Base-by-base conservation (phyloP, 257 asterid genomes). In the Salvia splendens region DNA sequence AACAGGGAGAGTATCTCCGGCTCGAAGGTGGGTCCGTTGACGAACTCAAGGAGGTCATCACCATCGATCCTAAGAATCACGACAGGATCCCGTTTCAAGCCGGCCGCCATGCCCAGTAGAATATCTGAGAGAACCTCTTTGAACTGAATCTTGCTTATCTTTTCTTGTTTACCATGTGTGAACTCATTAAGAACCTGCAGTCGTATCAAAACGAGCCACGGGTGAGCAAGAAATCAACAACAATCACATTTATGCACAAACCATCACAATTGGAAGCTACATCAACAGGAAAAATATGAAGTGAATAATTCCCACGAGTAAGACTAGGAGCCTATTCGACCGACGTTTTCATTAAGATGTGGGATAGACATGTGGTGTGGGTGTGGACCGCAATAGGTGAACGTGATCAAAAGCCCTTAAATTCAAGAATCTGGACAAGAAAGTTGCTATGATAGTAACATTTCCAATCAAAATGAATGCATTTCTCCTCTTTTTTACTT, bases 41-140 rank as follows among this genome's bases (percentile, higher is more conserved):
- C 70, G 68, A 82, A 89, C 79, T 89, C 98, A 43, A 75, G 75
- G 43, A 92, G 97, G 60, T 92, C 98, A 54, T 83, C 89, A 0
- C 95, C 99, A 57, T 90, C 99, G 9, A 93, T 87, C 47, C 97
- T 96, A 59, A 93, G 96, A 73, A 93, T 91, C 54, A 93, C 89
- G 32, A 93, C 86, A 8, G 99, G 95, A 46, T 90, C 96, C 55
- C 97, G 86, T 81, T 94, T 85, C 75, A 94, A 71, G 46, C 97
- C 99, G 28, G 96, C 86, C 67, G 99, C 99, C 97, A 94, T 88
- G 79, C 97, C 96, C 58, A 85, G 51, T 51, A 94, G 85, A 76
- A 91, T 80, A 80, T 88, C 95, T 4, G 95, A 85, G 33, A 93
- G 89, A 70, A 90, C 95, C 67, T 70, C 92, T 85, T 86, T 81